Evolutionary conservation across 768 basidiomycete genomes (phyloP), one percentile per base, ranked within the genome.

Genomic region (Xerocomellus chrysenteron): DNA sequence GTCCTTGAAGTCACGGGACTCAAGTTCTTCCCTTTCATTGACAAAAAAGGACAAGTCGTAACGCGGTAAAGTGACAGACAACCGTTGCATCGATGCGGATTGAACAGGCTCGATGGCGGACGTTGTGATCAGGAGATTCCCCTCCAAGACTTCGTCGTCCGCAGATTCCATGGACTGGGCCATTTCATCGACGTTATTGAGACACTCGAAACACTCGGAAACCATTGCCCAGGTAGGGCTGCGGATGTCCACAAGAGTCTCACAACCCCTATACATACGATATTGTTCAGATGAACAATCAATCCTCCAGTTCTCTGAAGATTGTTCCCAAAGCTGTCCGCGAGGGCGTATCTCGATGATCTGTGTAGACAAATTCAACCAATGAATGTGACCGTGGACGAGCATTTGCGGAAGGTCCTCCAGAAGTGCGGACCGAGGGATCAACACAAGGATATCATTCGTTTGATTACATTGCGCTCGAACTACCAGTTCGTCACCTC

Each of bases 41-140:
- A 76, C 39, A 44, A 73, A 70, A 48, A 81, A 81, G 3, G 69
- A 63, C 17, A 81, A 56, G 5, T 66, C 56, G 39, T 71, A 73
- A 2, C 71, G 69, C 33, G 75, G 76, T 7, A 81, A 60, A 1
- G 67, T 53, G 36, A 76, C 58, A 8, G 1, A 28, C 26, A 28
- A 28, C 26, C 2, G 5, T 28, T 13, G 26, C 5, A 24, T 26
- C 2, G 41, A 10, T 5, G n/a, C 14, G 4, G 13, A 14, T 45
- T 45, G 30, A 46, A n/a, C 16, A 33, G 36, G 11, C 16, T 43
- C 8, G 2, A 19, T n/a, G 10, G 39, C 1, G 7, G 37, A 24
- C 30, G 9, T 32, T 0, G 63, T 64, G 39, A 73, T 49, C 19
- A 64, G 11, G 8, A 72, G 48, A 24, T 55, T 46, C 14, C 21